phyloP scores from a whole-genome alignment of 495 filamentous ascomycete species.

The Talaromyces thailandensis region DNA sequence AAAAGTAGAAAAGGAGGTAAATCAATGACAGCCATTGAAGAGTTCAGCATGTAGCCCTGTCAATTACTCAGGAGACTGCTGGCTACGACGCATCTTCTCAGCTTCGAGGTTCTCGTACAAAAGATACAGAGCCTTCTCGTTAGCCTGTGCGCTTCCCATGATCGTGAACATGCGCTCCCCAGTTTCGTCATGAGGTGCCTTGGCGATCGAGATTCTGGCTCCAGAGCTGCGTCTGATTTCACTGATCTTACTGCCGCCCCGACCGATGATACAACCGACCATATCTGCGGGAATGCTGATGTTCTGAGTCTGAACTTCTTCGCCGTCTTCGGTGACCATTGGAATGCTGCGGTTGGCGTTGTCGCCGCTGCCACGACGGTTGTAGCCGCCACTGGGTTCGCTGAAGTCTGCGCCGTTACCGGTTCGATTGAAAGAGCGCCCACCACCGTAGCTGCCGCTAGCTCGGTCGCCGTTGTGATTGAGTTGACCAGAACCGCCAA shows the following conservation, averaged over 20 bases:
- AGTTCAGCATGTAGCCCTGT: background rate
- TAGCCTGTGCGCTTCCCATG: constrained; percentile 82
- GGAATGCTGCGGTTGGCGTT: constrained; percentile 61
- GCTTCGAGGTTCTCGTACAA: constrained; percentile 98
- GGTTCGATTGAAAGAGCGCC: constrained; percentile 79
- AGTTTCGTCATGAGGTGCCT: constrained; percentile 93
- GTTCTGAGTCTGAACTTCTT: constrained; percentile 97
- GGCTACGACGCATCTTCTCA: constrained; percentile 92
- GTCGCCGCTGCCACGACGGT: constrained; percentile 77
- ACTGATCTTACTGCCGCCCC: constrained; percentile 89
- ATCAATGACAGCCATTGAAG: background rate
- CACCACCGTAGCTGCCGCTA: constrained; percentile 43
- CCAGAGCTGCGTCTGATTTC: constrained; percentile 95
- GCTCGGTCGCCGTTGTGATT: constrained; percentile 24
- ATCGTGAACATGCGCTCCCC: constrained; percentile 99
- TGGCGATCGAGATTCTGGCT: constrained; percentile 95
- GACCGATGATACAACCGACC: constrained; percentile 98
- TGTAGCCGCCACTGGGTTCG: constrained; percentile 57
- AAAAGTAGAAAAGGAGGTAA: background rate
- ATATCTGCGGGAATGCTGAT: constrained; percentile 99
- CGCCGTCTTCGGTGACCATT: constrained; percentile 86
- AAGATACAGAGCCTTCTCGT: constrained; percentile 91
- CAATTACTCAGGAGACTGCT: constrained; percentile 61
- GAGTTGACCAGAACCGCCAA: constrained; percentile 42
- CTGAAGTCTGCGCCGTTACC: constrained; percentile 98